These are phyloP conservation scores for Tothia fuscella DNA, from an alignment of 2,329 filamentous ascomycete genomes.

Conservation along the genomic window DNA sequence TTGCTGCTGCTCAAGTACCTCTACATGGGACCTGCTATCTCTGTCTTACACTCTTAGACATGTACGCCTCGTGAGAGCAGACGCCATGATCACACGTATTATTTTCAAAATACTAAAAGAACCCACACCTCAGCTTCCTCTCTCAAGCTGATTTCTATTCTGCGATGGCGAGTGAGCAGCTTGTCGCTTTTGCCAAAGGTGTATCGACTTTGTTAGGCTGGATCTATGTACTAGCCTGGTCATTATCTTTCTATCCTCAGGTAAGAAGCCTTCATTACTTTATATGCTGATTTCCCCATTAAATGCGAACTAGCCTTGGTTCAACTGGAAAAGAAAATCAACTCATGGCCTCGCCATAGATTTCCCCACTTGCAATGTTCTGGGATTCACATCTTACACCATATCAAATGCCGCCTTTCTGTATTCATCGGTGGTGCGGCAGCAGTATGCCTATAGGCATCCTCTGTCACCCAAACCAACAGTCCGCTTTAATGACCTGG, in stretches of 20 bases:
- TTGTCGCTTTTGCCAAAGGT: conserved; percentile 1
- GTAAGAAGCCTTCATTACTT: too few relatives aligned
- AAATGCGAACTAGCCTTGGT: conserved; percentile 44
- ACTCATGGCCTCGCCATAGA: conserved; percentile 80
- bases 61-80: too few relatives aligned
- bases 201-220: conserved; percentile 9
- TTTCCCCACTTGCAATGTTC: conserved; percentile 64
- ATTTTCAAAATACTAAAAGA: too few relatives aligned
- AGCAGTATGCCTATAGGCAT: conserved; percentile 75
- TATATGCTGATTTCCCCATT: too few relatives aligned
- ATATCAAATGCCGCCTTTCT: conserved; percentile 65
- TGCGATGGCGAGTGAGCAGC: conserved; percentile 1
- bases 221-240: conserved; percentile 12
- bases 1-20: too few relatives aligned
- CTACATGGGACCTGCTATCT: too few relatives aligned
- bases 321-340: conserved; percentile 65
- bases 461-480: conserved; percentile 62
- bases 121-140: too few relatives aligned
- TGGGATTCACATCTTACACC: conserved; percentile 65
- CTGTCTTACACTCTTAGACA: too few relatives aligned
- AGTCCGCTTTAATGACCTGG: conserved; percentile 79
- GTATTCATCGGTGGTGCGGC: conserved; percentile 63
- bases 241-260: conserved; percentile 13
- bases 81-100: too few relatives aligned
- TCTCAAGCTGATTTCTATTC: too few relatives aligned